Evolutionary conservation across 2,329 filamentous ascomycete species (phyloP).

Genomic region (Biscogniauxia marginata): DNA sequence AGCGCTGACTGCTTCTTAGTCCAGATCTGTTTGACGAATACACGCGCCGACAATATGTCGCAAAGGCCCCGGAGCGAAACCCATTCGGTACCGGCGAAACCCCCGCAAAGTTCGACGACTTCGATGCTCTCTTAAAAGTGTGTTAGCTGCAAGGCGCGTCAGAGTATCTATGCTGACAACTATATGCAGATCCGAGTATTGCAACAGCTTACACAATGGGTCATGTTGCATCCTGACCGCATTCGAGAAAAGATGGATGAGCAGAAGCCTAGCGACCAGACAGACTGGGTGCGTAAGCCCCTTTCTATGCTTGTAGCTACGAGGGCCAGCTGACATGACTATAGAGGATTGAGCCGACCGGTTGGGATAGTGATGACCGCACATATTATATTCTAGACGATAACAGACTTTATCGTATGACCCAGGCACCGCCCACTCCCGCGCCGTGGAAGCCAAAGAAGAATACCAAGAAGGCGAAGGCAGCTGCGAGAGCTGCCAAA

Average conservation of each 20-base stretch:
- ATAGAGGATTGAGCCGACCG: constrained; percentile 75
- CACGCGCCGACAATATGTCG: constrained; percentile 79
- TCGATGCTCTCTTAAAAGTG: constrained; percentile 80
- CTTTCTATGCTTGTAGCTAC: constrained; percentile 25
- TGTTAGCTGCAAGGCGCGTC: constrained; percentile 6
- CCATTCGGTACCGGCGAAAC: constrained; percentile 79
- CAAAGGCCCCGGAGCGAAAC: constrained; percentile 76
- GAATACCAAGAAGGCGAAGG: constrained; percentile 65
- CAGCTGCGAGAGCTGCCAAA: constrained; percentile 67
- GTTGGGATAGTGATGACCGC: constrained; percentile 85
- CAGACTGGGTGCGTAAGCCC: constrained; percentile 70
- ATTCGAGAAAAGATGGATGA: constrained; percentile 85
- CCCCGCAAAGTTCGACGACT: constrained; percentile 72
- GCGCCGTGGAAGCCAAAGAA: constrained; percentile 57
- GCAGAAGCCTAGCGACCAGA: constrained; percentile 76
- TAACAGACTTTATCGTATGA: constrained; percentile 84
- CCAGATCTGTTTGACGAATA: constrained; percentile 91
- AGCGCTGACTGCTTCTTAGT: constrained; percentile 43
- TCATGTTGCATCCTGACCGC: constrained; percentile 81
- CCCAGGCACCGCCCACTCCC: constrained; percentile 66
- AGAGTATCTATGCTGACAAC: constrained; percentile 2
- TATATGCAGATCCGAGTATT: constrained; percentile 64
- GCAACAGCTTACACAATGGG: constrained; percentile 87
- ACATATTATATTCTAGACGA: constrained; percentile 91
- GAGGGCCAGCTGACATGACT: constrained; percentile 33